These are phyloP conservation scores for Amanita rubescens DNA, from an alignment of 768 basidiomycete genomes.

Conservation along the genomic window DNA sequence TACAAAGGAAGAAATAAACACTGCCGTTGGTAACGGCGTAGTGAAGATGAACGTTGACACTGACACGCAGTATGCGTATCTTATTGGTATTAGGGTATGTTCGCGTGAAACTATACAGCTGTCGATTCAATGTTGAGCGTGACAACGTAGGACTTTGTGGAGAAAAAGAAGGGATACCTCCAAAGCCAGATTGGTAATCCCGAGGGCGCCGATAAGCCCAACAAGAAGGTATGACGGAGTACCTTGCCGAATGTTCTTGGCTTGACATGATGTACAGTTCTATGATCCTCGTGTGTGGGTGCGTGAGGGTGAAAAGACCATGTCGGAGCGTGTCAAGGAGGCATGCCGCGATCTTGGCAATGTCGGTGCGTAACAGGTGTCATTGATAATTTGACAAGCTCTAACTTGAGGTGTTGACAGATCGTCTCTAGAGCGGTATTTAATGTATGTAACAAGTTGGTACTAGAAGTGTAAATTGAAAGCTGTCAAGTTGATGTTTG, in stretches of 20 bases:
- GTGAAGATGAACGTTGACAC: constrained; percentile 99
- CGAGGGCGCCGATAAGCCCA: constrained; percentile 93
- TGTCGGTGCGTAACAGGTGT: constrained; percentile 20
- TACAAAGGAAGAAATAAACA: constrained; percentile 89
- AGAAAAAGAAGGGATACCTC: constrained; percentile 83
- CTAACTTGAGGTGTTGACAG: not conserved
- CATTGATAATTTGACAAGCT: not conserved
- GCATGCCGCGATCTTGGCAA: constrained; percentile 89
- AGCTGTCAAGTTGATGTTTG: too few species aligned
- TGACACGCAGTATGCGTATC: constrained; percentile 90
- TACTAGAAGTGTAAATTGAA: not conserved
- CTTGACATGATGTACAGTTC: constrained; percentile 36
- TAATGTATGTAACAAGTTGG: not conserved
- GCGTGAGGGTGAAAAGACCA: constrained; percentile 95
- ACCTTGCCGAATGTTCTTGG: not conserved
- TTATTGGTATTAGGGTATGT: constrained; percentile 69
- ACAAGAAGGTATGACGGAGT: constrained; percentile 76
- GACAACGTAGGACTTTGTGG: constrained; percentile 65
- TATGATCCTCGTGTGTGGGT: constrained; percentile 99
- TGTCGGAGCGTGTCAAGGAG: constrained; percentile 79
- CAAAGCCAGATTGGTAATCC: constrained; percentile 93
- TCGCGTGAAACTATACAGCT: constrained; percentile 1
- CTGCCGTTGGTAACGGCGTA: constrained; percentile 86
- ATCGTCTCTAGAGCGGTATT: constrained; percentile 9
- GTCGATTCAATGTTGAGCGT: not conserved